Base-by-base conservation (phyloP, 164 flowering plant species). In the grape (Vitis vinifera) region DNA sequence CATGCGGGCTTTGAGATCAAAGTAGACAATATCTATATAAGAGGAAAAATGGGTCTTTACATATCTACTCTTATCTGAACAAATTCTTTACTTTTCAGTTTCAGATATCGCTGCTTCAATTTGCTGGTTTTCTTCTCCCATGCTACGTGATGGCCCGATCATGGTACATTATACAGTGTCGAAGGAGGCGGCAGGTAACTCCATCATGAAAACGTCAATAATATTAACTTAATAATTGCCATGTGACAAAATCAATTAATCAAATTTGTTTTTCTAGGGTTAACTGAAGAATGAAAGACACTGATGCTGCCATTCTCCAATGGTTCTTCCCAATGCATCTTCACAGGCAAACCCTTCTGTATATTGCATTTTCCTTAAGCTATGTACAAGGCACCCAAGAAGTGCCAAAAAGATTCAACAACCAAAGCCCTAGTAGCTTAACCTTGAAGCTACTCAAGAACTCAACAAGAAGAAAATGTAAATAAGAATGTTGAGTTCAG, bases 91-190 rank as follows among this genome's bases (percentile, higher is more conserved):
- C 7, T 6, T 37, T 75, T 72, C 79, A 71, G 77, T 77, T 80
- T 76, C 88, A 89, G 89, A 75, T 89, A 63, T 85, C 87, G 1
- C 59, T 89, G 59, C 91, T 89, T 71, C 91, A 87, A 62, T 80
- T 87, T 67, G 91, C 84, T 68, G 91, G 88, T 27, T 83, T 89
- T 73, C 86, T 89, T 64, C 79, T 89, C 29, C 91, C 91, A 13
- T 87, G 89, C 74, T 89, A 81, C 62, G 89, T 83, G 50, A 78
- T 89, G 81, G 88, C 81, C 44, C 84, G 87, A 1, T 76, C 88
- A 9, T 83, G 83, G 78, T 86, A 84, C 81, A 75, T 80, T 63
- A 65, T 79, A 23, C 87, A 87, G 67, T 68, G 79, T 67, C 81
- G 91, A 68, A 84, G 90, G 81, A 81, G 89, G 77, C 77, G 86